Evolutionary conservation across 306 rosid genomes (phyloP), one percentile per base, ranked within the genome.

Genomic region (Cicer judaicum): DNA sequence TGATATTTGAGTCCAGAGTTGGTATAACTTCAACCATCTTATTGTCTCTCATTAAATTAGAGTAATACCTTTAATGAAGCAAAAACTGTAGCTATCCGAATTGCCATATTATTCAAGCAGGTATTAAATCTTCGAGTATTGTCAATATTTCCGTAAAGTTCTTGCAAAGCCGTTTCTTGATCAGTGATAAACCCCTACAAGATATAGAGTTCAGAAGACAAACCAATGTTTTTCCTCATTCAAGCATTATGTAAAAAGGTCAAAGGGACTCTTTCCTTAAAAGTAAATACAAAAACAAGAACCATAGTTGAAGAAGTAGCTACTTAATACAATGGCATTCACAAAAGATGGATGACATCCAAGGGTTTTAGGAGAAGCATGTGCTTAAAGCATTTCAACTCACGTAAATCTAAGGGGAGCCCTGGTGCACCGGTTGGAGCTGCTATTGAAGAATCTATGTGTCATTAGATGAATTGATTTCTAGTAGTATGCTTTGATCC

Each of bases 41-140:
- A 40, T 21, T 71, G 41, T 71, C 52, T 71, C 44, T 47, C 39
- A 36, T 62, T 63, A 34, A 67, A 48, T 13, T 60, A 13, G n/a
- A 60, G 10, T 34, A 60, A 70, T 74, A 93, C 98, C 92, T 89
- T 94, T 54, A 91, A 44, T 34, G 97, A 94, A 71, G 98, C 98
- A 80, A 94, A 94, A 78, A 94, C 96, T 14, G 98, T 94, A 57
- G 96, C 96, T 11, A 94, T 73, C 82, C 98, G 89, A 82, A 72
- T 88, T 10, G 97, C 95, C 98, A 90, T 91, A 69, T 11, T 72
- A 70, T 82, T 86, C 88, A 94, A 75, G 88, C 88, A 79, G 40
- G 84, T 74, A 78, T 88, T 84, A 49, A 86, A 81, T 84, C 74
- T 89, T 68, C 84, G 89, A 78, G 88, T 21, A 74, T 88, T 90